A percentile compares a stretch with the other conserved stretches of the same genome.
phyloP scores from a whole-genome alignment of 2,329 filamentous ascomycete genomes.

The Colletotrichum sp. region DNA sequence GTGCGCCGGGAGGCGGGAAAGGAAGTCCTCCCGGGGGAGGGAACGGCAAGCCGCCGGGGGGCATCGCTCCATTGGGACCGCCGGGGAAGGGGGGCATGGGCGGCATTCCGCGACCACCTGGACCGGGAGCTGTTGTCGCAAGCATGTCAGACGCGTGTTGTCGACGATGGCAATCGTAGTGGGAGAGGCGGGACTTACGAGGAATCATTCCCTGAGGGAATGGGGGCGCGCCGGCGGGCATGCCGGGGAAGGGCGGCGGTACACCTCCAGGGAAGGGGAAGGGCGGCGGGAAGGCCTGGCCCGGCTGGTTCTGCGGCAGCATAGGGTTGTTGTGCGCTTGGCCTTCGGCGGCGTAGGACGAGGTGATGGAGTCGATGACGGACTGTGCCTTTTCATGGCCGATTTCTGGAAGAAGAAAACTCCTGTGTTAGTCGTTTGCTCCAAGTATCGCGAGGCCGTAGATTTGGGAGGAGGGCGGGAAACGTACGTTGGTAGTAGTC shows the following conservation, averaged over 20 bases:
- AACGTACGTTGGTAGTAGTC: conserved; percentile 93
- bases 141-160: background rate
- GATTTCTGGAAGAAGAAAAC: conserved; percentile 69
- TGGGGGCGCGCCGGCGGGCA: conserved; percentile 45
- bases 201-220: conserved; percentile 47
- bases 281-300: conserved; percentile 53
- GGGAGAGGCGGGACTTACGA: conserved; percentile 50
- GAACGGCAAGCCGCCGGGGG: conserved; percentile 48
- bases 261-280: conserved; percentile 68
- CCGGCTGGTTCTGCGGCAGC: conserved; percentile 72
- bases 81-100: conserved; percentile 50
- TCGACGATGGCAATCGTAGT: background rate
- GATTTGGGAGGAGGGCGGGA: background rate
- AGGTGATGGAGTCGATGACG: conserved; percentile 97
- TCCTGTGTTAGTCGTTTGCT: conserved; percentile 4
- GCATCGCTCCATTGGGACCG: conserved; percentile 39
- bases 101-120: conserved; percentile 55
- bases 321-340: conserved; percentile 87
- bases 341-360: conserved; percentile 92
- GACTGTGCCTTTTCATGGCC: conserved; percentile 98
- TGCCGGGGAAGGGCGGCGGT: conserved; percentile 64
- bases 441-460: background rate
- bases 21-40: conserved; percentile 40
- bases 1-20: conserved; percentile 28
- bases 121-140: conserved; percentile 47